Conservation (phyloP, 2,329 filamentous ascomycete genomes). For the Hymenoscyphus fructigenus region DNA sequence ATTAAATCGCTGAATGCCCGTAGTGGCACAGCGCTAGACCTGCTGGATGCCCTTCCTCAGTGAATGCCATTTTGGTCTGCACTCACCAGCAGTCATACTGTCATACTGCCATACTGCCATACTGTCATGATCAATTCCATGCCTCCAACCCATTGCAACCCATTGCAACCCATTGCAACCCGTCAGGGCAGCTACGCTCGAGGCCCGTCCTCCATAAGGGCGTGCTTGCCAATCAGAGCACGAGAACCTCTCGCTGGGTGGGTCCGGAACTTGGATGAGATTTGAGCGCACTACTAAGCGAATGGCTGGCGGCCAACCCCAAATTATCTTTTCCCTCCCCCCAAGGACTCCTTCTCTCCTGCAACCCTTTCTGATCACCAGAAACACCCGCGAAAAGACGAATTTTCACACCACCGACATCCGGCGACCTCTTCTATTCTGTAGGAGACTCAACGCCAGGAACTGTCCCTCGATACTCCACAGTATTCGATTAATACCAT, state of each 20-base stretch:
- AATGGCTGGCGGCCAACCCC: neutral
- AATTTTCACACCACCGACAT: conserved; percentile 9
- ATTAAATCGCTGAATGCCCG: neutral
- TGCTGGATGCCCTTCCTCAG: neutral
- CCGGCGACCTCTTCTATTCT: conserved; percentile 33
- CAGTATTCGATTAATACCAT: conserved; percentile 22
- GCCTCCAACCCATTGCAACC: neutral
- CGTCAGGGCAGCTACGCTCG: neutral
- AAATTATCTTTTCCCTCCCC: neutral
- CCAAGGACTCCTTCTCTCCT: conserved; percentile 8
- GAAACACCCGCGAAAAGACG: conserved; percentile 9
- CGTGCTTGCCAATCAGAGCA: neutral
- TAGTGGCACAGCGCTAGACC: neutral
- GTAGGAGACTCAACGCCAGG: conserved; percentile 34
- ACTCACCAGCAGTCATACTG: too few relatives aligned
- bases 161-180: too few relatives aligned
- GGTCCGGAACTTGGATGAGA: neutral
- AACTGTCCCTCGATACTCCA: conserved; percentile 18
- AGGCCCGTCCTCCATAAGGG: neutral
- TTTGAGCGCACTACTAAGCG: neutral
- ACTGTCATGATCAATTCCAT: too few relatives aligned
- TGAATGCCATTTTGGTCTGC: too few relatives aligned
- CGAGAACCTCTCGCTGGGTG: neutral
- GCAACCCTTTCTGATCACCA: conserved; percentile 12
- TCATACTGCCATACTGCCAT: too few relatives aligned